A percentile compares a stretch with the other conserved stretches of the same genome.
Evolutionary conservation across 2,329 filamentous ascomycete genomes (phyloP).

Genomic region (Colletotrichum sp.): DNA sequence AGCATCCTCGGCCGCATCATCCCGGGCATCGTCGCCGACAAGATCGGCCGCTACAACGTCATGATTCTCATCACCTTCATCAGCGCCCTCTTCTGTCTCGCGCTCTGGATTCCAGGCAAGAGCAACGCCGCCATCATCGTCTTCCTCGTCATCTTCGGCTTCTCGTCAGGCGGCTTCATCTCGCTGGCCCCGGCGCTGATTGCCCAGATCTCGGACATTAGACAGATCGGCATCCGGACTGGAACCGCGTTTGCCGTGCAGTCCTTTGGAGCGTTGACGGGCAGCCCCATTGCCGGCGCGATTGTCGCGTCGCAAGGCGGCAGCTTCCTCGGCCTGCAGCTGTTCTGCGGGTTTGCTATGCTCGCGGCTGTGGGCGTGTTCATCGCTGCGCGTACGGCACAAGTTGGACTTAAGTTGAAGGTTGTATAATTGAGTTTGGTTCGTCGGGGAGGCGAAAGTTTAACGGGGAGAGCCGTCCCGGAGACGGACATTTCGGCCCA

Average conservation of each 20-base stretch:
- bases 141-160: conserved; percentile 73
- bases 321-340: conserved; percentile 62
- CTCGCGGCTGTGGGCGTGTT: conserved; percentile 31
- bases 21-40: conserved; percentile 53
- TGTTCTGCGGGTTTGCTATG: conserved; percentile 66
- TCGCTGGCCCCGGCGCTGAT: conserved; percentile 67
- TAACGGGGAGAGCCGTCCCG: background rate
- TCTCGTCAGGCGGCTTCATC: conserved; percentile 70
- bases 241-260: conserved; percentile 68
- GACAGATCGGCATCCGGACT: conserved; percentile 71
- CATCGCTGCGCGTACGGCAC: conserved; percentile 34
- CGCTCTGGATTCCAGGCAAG: conserved; percentile 53
- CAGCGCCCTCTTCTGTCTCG: conserved; percentile 49
- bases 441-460: background rate
- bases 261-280: conserved; percentile 68
- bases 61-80: conserved; percentile 57
- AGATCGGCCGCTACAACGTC: conserved; percentile 49
- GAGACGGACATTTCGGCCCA: background rate
- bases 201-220: conserved; percentile 73
- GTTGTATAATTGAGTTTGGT: conserved; percentile 22
- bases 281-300: conserved; percentile 71
- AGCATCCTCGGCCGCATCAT: conserved; percentile 57
- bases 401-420: conserved; percentile 39
- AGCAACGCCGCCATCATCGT: conserved; percentile 63
- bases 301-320: conserved; percentile 58